A percentile compares a stretch with the other conserved stretches of the same genome.
Conservation (phyloP, 1,284 basidiomycete species). For the Apiotrichum gracile region DNA sequence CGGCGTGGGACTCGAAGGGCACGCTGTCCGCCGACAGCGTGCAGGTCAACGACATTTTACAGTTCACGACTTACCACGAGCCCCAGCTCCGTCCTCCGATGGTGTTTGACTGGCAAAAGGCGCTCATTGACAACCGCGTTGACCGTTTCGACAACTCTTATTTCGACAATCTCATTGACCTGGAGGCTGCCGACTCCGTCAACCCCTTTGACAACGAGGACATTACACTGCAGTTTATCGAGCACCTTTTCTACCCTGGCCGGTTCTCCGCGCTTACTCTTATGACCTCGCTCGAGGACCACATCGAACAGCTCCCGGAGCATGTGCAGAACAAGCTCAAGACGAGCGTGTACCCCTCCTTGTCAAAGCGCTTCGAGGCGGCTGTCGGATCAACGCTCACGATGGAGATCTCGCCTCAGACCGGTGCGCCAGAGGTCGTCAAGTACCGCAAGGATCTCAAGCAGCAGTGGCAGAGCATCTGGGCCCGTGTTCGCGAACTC, state of each 20-base stretch:
- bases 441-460: constrained; percentile 77
- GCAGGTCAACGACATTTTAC: constrained; percentile 34
- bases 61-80: constrained; percentile 33
- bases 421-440: constrained; percentile 68
- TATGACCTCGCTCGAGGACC: constrained; percentile 70
- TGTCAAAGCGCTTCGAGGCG: constrained; percentile 69
- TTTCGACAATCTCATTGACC: constrained; percentile 71
- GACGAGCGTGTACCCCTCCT: constrained; percentile 53
- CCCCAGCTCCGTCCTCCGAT: constrained; percentile 14
- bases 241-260: constrained; percentile 75
- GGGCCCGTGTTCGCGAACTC: constrained; percentile 77
- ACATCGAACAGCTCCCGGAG: constrained; percentile 57
- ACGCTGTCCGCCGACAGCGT: constrained; percentile 23
- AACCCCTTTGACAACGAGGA: constrained; percentile 35
- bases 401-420: constrained; percentile 65
- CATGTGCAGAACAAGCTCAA: constrained; percentile 15
- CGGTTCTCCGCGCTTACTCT: constrained; percentile 77
- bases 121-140: constrained; percentile 40
- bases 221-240: constrained; percentile 65
- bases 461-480: constrained; percentile 87
- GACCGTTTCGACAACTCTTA: constrained; percentile 75
- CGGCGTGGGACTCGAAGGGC: constrained; percentile 45
- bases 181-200: constrained; percentile 55
- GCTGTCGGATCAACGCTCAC: constrained; percentile 80
- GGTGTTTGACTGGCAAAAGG: constrained; percentile 36